Evolutionary conservation across 2,329 filamentous ascomycete species (phyloP), one percentile per base, ranked within the genome.

Genomic region (Botrytis pseudocinerea): DNA sequence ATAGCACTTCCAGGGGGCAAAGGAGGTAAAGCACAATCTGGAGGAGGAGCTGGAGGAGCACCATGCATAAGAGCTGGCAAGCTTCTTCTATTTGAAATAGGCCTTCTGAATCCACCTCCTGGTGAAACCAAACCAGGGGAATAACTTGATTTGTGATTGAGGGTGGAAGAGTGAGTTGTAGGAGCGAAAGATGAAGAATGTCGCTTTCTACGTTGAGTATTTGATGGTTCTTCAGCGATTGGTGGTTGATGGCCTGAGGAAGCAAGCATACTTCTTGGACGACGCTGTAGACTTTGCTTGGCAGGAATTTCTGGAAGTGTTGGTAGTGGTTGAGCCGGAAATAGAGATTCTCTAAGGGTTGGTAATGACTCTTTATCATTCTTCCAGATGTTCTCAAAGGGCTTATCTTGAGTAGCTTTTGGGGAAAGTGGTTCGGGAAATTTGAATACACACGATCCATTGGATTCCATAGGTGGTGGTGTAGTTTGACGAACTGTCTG

Each of bases 11-110:
- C 75, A 1, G 77, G 74, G 18, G 79, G 79, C 12, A 81, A 48
- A 54, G 80, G 79, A 38, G 80, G 80, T 28, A 81, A 69, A 4
- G 79, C 79, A 73, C 77, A 80, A 61, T 77, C 70, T 61, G 80
- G 80, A 35, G 80, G 80, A 2, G 80, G 80, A 5, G 78, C 77
- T 54, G 78, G 79, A 7, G 80, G 80, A 16, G 79, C 79, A 16
- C 79, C 79, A 62, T 76, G 76, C 12, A 78, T 73, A 2, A 81
- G 74, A 14, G 70, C 68, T 22, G 78, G 78, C 70, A 80, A 69
- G 69, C 79, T 81, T 42, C 75, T 75, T 48, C 78, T 75, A 32
- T 75, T 78, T 5, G 44, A 62, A 16, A 79, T 74, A 54, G 25
- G 65, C 73, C 1, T 75, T 46, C n/a, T 72, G 46, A 35, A 74